phyloP scores from a whole-genome alignment of 2,329 filamentous ascomycete genomes.

The Phaeosphaeriaceae sp. region DNA sequence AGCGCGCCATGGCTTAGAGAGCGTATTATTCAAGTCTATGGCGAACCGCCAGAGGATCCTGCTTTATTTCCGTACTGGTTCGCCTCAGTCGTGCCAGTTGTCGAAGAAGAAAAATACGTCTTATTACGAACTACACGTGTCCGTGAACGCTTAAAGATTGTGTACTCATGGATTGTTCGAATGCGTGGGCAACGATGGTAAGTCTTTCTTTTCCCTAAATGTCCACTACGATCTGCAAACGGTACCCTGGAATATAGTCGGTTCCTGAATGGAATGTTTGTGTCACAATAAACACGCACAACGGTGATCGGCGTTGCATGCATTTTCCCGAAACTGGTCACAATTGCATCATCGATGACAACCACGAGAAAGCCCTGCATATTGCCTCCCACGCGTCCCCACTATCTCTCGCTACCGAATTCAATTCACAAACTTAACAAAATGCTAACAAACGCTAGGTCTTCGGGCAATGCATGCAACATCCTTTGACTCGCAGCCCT shows the following conservation, averaged over 20 bases:
- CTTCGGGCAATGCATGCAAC: conserved; percentile 39
- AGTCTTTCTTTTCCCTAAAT: conserved; percentile 44
- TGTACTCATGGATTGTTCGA: conserved; percentile 76
- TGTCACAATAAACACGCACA: conserved; percentile 3
- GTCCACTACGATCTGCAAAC: conserved; percentile 7
- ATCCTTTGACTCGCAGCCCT: conserved; percentile 44
- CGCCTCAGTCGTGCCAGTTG: conserved; percentile 78
- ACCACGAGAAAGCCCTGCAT: conserved; percentile 15
- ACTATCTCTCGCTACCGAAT: conserved; percentile 4
- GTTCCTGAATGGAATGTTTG: not conserved
- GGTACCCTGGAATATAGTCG: not conserved
- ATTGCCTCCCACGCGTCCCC: not conserved
- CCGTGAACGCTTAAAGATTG: conserved; percentile 81
- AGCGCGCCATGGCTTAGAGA: conserved; percentile 78
- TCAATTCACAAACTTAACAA: not conserved
- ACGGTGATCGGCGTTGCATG: conserved; percentile 18
- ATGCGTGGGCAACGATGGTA: conserved; percentile 76
- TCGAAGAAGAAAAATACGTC: conserved; percentile 78
- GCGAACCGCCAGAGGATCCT: conserved; percentile 77
- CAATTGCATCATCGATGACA: conserved; percentile 3
- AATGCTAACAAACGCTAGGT: conserved; percentile 28
- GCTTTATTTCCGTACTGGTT: conserved; percentile 90
- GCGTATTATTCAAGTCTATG: conserved; percentile 75
- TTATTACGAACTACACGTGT: conserved; percentile 77
- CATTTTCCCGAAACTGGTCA: conserved; percentile 3